phyloP scores from a whole-genome alignment of 148 eudicot genomes.

The Oxyria digyna region DNA sequence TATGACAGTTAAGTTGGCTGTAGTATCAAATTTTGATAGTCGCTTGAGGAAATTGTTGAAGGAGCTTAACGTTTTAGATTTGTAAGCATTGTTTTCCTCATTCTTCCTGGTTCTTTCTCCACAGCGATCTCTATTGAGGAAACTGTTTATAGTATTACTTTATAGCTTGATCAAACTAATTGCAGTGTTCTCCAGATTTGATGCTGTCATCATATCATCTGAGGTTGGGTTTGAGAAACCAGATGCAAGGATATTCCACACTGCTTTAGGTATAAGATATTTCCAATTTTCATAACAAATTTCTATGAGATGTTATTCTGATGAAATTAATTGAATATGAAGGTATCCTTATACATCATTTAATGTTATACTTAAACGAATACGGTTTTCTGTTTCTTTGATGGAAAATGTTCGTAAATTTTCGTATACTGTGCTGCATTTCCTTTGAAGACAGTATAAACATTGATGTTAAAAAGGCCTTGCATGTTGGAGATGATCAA shows the following conservation, averaged over 20 bases:
- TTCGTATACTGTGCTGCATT: not conserved
- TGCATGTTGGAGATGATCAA: conserved; percentile 88
- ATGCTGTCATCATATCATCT: conserved; percentile 81
- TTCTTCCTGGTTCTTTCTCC: not conserved
- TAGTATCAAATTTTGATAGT: conserved; percentile 91
- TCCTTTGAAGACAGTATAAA: conserved; percentile 38
- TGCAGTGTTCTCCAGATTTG: conserved; percentile 45
- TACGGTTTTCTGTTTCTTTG: not conserved
- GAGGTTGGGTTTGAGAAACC: conserved; percentile 96
- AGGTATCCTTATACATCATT: not conserved
- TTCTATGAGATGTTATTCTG: not conserved
- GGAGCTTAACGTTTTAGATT: conserved; percentile 71
- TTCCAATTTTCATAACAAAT: not conserved
- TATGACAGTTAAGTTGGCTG: conserved; percentile 83
- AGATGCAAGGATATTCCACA: conserved; percentile 55
- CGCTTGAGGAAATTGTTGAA: conserved; percentile 87
- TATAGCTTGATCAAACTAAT: not conserved
- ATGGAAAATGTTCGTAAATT: not conserved
- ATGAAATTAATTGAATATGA: not conserved
- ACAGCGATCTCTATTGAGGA: not conserved
- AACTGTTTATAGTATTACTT: not conserved
- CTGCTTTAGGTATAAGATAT: conserved; percentile 62
- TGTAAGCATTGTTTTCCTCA: conserved; percentile 37
- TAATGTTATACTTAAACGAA: not conserved
- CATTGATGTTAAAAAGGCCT: conserved; percentile 44